Evolutionary conservation across 768 basidiomycete genomes (phyloP), one percentile per base, ranked within the genome.

Genomic region (Lactarius deliciosus): DNA sequence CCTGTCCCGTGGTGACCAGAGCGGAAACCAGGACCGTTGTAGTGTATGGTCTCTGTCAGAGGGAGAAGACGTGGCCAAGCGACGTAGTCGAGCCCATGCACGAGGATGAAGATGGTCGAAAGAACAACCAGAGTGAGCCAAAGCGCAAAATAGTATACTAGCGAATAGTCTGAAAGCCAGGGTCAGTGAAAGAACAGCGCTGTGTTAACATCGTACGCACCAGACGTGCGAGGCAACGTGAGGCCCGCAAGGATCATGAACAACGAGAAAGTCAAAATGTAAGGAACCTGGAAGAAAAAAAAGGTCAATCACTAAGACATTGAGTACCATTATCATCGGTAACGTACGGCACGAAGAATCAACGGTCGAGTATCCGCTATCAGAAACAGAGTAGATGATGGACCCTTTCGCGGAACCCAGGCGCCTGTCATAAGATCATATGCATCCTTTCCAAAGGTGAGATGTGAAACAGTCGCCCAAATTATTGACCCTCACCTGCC

Each of bases 31-130:
- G 94, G 90, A 18, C 97, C 97, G 57, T 83, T 81, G 76, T 98
- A 99, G 73, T 91, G 87, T 64, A 98, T 89, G 60, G 88, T 80
- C 64, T 94, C 91, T 34, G 80, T 79, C 5, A 89, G 86, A 0
- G 93, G 90, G 69, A 91, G 84, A 63, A 99, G 82, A 13, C 89
- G 85, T 15, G 97, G 97, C 92, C 95, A 98, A 18, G 91, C 85
- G 63, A 99, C 96, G 74, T 97, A 99, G 68, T 94, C 92, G 69
- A 96, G 87, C 43, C 96, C 96, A 76, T 96, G 84, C n/a, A 85
- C 76, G 72, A 88, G 70, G 70, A 98, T 94, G 78, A 91, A 95
- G 55, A 79, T 71, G 65, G 89, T 77, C 15, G 94, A 82, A 60
- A 86, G 70, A 40, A 82, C 74, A 55, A 92, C 78, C 54, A 95